Percentiles rank a stretch among this genome's conserved stretches.
These are phyloP conservation scores for Boletus pseudopeckii DNA, from an alignment of 768 basidiomycete species.

Conservation along the genomic window DNA sequence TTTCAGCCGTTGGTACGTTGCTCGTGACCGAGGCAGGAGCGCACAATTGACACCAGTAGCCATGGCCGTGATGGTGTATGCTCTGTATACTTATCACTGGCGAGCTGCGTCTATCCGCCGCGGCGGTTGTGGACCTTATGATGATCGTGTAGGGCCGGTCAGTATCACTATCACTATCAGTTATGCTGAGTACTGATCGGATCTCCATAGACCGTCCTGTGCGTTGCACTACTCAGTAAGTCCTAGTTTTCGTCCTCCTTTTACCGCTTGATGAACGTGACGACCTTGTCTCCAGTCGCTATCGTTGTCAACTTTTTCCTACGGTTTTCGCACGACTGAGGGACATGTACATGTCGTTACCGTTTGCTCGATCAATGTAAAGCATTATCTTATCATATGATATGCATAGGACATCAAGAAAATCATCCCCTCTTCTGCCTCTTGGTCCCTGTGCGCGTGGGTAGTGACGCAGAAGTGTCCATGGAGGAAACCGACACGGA, in stretches of 20 bases:
- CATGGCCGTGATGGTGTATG: constrained; percentile 96
- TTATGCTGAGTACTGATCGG: constrained; percentile 9
- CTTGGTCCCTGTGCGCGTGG: constrained; percentile 51
- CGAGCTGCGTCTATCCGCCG: constrained; percentile 88
- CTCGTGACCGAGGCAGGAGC: not conserved
- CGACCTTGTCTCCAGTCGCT: constrained; percentile 50
- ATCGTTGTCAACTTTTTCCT: constrained; percentile 83
- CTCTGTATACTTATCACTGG: constrained; percentile 94
- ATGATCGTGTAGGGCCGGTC: constrained; percentile 93
- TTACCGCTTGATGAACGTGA: not conserved
- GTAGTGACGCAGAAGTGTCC: constrained; percentile 56
- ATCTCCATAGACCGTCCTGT: constrained; percentile 66
- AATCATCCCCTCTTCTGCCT: constrained; percentile 52
- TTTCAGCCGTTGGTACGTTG: constrained; percentile 83
- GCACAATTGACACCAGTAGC: constrained; percentile 46
- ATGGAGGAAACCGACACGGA: constrained; percentile 76
- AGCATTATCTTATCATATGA: constrained; percentile 1
- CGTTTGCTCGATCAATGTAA: constrained; percentile 15
- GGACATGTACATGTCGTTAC: not conserved
- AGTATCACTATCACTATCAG: constrained; percentile 36
- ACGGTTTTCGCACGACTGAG: constrained; percentile 54
- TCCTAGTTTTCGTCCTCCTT: not conserved
- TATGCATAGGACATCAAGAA: not conserved
- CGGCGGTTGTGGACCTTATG: constrained; percentile 92
- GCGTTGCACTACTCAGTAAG: constrained; percentile 75